A percentile compares a stretch with the other conserved stretches of the same genome.
These are phyloP conservation scores for Tetrapisispora arboricola DNA, from an alignment of 805 yeast genomes.

Conservation along the genomic window DNA sequence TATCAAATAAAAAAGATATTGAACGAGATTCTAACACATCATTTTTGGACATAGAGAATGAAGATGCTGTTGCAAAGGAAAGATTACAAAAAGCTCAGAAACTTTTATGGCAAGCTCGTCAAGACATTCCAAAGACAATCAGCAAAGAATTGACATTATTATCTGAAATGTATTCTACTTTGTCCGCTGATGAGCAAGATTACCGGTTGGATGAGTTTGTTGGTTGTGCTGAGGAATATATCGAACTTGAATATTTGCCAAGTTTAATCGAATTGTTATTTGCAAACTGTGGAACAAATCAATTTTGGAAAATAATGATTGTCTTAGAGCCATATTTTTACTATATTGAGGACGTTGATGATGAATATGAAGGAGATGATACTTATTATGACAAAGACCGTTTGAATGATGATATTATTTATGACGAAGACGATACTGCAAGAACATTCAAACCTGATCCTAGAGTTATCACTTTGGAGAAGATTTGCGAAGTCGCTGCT, in stretches of 20 bases:
- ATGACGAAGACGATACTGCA: conserved; percentile 4
- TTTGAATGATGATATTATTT: background rate
- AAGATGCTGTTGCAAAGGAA: conserved; percentile 17
- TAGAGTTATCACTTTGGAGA: conserved; percentile 28
- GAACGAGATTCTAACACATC: background rate
- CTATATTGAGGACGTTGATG: conserved; percentile 28
- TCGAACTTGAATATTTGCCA: conserved; percentile 28
- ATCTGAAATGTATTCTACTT: conserved; percentile 29
- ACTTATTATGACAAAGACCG: conserved; percentile 4
- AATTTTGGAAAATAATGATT: conserved; percentile 29
- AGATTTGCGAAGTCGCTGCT: conserved; percentile 30
- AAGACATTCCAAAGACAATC: conserved; percentile 29
- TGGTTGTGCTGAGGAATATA: conserved; percentile 30
- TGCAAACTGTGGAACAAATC: conserved; percentile 20
- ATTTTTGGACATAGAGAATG: background rate
- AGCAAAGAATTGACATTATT: conserved; percentile 27
- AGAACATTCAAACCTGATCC: conserved; percentile 26
- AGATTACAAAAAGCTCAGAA: conserved; percentile 26
- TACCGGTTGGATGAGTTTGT: conserved; percentile 30
- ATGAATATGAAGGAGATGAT: conserved; percentile 10
- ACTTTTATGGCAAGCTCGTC: conserved; percentile 26
- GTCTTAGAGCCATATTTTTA: conserved; percentile 30
- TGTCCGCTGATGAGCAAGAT: conserved; percentile 30
- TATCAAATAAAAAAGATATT: background rate
- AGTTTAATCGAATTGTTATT: conserved; percentile 25